phyloP scores from a whole-genome alignment of 768 basidiomycete genomes.

The Pleurotus cornucopiae region DNA sequence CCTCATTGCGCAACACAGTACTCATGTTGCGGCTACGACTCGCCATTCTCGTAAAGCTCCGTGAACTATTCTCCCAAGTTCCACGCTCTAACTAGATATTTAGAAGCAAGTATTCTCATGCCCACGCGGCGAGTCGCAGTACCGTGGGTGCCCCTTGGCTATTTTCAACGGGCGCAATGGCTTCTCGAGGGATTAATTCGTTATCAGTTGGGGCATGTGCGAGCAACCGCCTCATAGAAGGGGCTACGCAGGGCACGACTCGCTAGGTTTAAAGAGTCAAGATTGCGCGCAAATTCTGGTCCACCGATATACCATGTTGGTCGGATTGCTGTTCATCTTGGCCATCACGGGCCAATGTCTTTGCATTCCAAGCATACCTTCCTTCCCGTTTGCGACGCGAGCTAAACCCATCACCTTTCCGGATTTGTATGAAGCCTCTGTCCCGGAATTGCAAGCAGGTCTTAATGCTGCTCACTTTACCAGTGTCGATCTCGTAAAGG shows the following conservation, averaged over 20 bases:
- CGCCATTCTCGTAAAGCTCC: no score
- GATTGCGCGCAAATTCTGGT: neutral
- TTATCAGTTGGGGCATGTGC: neutral
- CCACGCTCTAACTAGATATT: no score
- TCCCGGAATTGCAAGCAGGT: constrained; percentile 50
- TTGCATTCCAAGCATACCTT: neutral
- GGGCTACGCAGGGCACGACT: neutral
- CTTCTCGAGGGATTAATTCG: neutral
- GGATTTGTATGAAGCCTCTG: constrained; percentile 59
- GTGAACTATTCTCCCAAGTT: no score
- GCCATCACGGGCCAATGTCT: neutral
- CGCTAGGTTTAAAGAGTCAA: neutral
- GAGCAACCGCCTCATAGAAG: neutral
- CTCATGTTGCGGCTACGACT: no score
- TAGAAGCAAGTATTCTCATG: neutral
- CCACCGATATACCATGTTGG: neutral
- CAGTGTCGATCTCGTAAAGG: constrained; percentile 62
- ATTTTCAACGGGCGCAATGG: neutral
- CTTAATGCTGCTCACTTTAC: constrained; percentile 46
- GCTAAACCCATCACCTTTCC: constrained; percentile 21
- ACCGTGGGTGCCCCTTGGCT: neutral
- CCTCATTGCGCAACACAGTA: no score
- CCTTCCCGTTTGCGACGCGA: neutral
- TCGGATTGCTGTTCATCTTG: neutral
- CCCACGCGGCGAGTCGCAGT: neutral